Base-by-base conservation (phyloP, 139 green algal genomes). In the Chlorella sp. region DNA sequence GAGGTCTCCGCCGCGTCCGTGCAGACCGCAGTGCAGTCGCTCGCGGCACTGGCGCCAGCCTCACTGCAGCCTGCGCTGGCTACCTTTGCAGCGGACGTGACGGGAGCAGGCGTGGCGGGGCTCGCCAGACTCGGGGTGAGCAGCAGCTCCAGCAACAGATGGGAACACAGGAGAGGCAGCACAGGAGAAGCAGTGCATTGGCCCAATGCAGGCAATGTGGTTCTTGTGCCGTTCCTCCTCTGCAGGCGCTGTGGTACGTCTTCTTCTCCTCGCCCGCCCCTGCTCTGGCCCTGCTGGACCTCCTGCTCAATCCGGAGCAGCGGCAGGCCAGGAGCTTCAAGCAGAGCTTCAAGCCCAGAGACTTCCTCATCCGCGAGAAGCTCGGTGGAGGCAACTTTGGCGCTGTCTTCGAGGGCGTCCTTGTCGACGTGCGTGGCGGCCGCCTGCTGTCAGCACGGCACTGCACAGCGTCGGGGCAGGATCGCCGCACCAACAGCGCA, bases 331-430 rank as follows among this genome's bases (percentile, higher is more conserved):
- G 27, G 91, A 24, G n/a, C n/a, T n/a, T n/a, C n/a, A n/a, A n/a
- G n/a, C n/a, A n/a, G n/a, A n/a, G n/a, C n/a, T n/a, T n/a, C 50
- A 49, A 31, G 59, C 20, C 70, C 31, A 31, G 26, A 0, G 70
- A 88, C 49, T 90, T 90, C 72, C 71, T 67, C 30, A 71, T 90
- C 36, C 76, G 85, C 1, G 78, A 87, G n/a, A 89, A 86, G 74
- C 82, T 97, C 49, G 92, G 92, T 2, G 86, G 87, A 30, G 92
- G 92, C 69, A 97, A 97, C 86, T 97, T 93, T 83, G 92, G 92
- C n/a, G n/a, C n/a, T n/a, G n/a, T n/a, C n/a, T n/a, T n/a, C n/a
- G n/a, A n/a, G n/a, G n/a, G n/a, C n/a, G n/a, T n/a, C n/a, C n/a
- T n/a, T n/a, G n/a, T n/a, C n/a, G n/a, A n/a, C n/a, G n/a, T n/a